phyloP scores from a whole-genome alignment of 176 grass and related monocot species.

The Stipa capillata region DNA sequence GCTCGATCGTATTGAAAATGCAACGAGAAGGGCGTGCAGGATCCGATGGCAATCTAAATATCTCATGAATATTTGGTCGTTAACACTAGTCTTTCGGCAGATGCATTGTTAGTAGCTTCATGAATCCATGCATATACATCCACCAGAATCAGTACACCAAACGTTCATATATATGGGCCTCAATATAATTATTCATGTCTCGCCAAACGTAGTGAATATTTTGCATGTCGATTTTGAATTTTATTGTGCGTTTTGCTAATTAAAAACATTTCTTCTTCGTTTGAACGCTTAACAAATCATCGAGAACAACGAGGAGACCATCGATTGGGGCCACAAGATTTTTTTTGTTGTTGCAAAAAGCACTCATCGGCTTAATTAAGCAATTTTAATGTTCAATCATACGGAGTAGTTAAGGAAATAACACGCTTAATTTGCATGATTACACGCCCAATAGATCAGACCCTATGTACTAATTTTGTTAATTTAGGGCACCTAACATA shows the following conservation, averaged over 20 bases:
- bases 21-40: not conserved
- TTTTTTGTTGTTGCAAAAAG: too few relatives aligned
- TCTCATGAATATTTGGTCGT: constrained; percentile 4
- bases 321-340: not conserved
- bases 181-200: too few relatives aligned
- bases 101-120: not conserved
- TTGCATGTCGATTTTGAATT: not conserved
- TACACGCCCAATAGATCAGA: not conserved
- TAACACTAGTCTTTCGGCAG: not conserved
- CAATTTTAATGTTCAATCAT: not conserved
- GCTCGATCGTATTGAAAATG: not conserved
- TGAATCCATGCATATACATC: too few relatives aligned
- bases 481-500: not conserved
- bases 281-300: not conserved
- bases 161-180: not conserved
- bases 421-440: not conserved
- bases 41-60: not conserved
- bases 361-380: too few relatives aligned
- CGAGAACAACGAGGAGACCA: not conserved
- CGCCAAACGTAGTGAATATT: too few relatives aligned
- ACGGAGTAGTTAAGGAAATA: not conserved
- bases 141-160: not conserved
- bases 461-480: not conserved
- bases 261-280: not conserved
- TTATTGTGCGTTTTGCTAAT: not conserved